A percentile compares a stretch with the other conserved stretches of the same genome.
These are phyloP conservation scores for Cutaneotrichosporon curvatum DNA, from an alignment of 1,284 basidiomycete species.

Conservation along the genomic window DNA sequence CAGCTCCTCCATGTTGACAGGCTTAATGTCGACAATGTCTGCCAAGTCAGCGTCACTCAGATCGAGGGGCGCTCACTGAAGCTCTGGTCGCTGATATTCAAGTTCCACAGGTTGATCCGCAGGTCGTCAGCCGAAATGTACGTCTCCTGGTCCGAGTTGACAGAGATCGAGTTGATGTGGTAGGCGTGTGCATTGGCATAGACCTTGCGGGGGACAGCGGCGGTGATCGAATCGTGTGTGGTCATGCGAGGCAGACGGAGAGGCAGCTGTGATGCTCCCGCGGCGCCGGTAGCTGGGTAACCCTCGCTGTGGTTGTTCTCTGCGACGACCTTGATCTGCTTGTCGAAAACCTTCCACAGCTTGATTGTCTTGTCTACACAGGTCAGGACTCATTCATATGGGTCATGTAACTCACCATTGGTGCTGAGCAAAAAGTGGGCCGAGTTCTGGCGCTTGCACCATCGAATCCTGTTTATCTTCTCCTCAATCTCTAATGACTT, in stretches of 20 bases:
- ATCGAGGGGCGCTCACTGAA: constrained; percentile 68
- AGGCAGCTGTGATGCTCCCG: constrained; percentile 55
- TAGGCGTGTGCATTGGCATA: constrained; percentile 99
- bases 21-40: constrained; percentile 99
- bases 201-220: constrained; percentile 95
- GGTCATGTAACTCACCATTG: constrained; percentile 61
- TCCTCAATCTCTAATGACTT: constrained; percentile 99
- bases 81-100: constrained; percentile 97
- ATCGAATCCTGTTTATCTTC: constrained; percentile 99
- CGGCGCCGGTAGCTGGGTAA: constrained; percentile 45
- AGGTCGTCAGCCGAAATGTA: constrained; percentile 98
- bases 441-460: constrained; percentile 96
- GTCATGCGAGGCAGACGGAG: constrained; percentile 82
- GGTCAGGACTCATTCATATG: no score
- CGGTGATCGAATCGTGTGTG: constrained; percentile 95
- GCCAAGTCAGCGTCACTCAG: constrained; percentile 5
- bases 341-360: constrained; percentile 99
- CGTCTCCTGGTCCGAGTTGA: constrained; percentile 99
- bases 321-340: constrained; percentile 88
- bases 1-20: constrained; percentile 98
- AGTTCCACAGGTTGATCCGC: constrained; percentile 95
- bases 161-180: constrained; percentile 99
- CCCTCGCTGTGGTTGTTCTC: constrained; percentile 92
- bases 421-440: constrained; percentile 97
- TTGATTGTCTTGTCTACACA: constrained; percentile 96